Evolutionary conservation across 2,329 filamentous ascomycete genomes (phyloP).

Genomic region (Blastomyces emzantsi): DNA sequence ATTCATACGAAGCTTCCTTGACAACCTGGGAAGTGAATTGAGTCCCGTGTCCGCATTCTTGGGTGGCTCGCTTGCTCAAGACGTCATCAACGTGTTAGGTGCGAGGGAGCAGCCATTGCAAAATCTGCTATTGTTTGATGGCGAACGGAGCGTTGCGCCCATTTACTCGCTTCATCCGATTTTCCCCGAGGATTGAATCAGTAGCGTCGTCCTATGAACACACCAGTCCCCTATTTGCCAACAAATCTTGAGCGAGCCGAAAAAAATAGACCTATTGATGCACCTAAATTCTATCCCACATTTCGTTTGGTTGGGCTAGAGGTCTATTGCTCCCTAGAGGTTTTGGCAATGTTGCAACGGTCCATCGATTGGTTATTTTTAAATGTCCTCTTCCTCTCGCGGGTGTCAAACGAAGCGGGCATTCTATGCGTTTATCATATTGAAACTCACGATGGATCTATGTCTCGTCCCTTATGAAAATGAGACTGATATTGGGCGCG

Average conservation of each 20-base stretch:
- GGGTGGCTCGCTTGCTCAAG: conserved; percentile 84
- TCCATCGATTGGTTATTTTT: background rate
- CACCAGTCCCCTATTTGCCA: background rate
- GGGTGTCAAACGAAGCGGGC: background rate
- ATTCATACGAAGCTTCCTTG: conserved; percentile 73
- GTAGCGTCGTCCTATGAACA: background rate
- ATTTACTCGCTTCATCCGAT: conserved; percentile 75
- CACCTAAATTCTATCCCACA: background rate
- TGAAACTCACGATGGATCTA: background rate
- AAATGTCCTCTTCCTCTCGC: background rate
- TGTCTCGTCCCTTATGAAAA: background rate
- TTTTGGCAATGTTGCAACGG: background rate
- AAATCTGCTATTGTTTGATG: conserved; percentile 89
- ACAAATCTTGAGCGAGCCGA: background rate
- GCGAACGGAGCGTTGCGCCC: conserved; percentile 65
- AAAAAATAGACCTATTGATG: background rate
- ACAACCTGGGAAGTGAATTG: conserved; percentile 76
- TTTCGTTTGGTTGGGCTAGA: background rate
- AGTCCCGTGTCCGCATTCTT: conserved; percentile 81
- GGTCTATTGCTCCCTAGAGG: background rate
- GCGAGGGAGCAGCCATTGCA: conserved; percentile 90
- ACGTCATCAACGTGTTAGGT: conserved; percentile 93
- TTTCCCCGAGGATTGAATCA: conserved; percentile 27
- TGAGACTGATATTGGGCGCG: background rate
- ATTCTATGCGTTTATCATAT: background rate